Conservation (phyloP, 78 protist species). For the Mantamonas sphyraenae region DNA sequence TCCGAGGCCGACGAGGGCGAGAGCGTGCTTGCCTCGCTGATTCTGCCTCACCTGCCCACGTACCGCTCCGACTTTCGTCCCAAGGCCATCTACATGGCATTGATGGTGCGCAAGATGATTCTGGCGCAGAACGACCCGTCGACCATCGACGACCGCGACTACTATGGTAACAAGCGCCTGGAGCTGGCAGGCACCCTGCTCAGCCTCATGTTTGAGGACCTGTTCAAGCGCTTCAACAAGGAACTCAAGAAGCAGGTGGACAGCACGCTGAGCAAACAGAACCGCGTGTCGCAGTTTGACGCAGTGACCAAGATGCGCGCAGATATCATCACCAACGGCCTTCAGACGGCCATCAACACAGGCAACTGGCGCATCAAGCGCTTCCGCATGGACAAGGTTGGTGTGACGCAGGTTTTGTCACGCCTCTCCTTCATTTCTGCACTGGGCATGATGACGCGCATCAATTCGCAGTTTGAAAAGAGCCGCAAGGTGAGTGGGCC, state of each 20-base stretch:
- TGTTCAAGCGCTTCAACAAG: constrained; percentile 79
- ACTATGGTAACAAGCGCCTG: constrained; percentile 95
- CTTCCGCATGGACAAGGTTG: constrained; percentile 91
- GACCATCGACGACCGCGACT: constrained; percentile 83
- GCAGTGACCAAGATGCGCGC: constrained; percentile 13
- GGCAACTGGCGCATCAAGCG: constrained; percentile 99
- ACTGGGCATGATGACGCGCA: constrained; percentile 98
- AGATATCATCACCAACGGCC: constrained; percentile 75
- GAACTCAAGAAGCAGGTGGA: constrained; percentile 66
- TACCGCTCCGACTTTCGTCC: constrained; percentile 58
- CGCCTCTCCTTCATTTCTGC: constrained; percentile 94
- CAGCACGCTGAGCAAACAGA: constrained; percentile 40
- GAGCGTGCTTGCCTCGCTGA: constrained; percentile 74
- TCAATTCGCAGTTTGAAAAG: constrained; percentile 95
- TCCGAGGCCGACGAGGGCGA: constrained; percentile 70
- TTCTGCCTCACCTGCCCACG: constrained; percentile 89
- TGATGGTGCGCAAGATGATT: constrained; percentile 81
- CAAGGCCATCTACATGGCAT: constrained; percentile 66
- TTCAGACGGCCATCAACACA: constrained; percentile 80
- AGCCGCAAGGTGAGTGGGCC: constrained; percentile 95
- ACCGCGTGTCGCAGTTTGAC: constrained; percentile 58
- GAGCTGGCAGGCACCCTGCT: constrained; percentile 64
- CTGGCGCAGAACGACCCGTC: constrained; percentile 54
- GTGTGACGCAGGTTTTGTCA: constrained; percentile 88
- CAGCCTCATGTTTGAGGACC: constrained; percentile 90